Evolutionary conservation across 148 eudicot genomes (phyloP), one percentile per base, ranked within the genome.

Genomic region (Fallopia convolvulus): DNA sequence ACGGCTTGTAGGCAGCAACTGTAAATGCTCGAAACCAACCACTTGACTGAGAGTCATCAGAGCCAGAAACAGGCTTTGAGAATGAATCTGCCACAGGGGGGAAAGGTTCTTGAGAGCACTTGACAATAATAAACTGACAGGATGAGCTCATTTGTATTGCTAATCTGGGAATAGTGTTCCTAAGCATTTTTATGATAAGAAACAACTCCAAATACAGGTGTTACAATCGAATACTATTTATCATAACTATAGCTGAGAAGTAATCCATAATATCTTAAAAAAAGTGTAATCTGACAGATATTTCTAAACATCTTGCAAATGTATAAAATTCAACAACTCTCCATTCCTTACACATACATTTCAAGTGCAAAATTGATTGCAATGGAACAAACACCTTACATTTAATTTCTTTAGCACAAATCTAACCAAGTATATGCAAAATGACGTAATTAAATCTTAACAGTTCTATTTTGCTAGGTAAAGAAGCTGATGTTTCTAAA

Each of bases 1-100:
- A 96, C 41, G 93, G 99, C 81, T 86, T 87, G 83, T 93, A 93
- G 78, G 89, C 89, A 81, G 86, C 90, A 86, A 96, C 75, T 66
- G 91, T 81, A 74, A 96, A 93, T 60, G 82, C 73, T 41, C 81
- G 88, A 78, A 96, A 90, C 98, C 97, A 93, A 79, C 99, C 92
- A 83, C 89, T 78, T 79, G 90, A 76, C 83, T 90, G 92, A 55
- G 91, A 80, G 49, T 84, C 94, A 79, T 91, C 93, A 73, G 94
- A 82, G 53, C 91, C 91, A 79, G 83, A 78, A 76, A 75, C 86
- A 1, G 88, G 87, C 74, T 85, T 96, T 39, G 97, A 89, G 86
- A 96, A 96, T 72, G 99, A 84, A 87, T 93, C 98, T 96, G 86
- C 75, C 87, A 60, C 32, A 82, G 53, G 21, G 70, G 42, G 46